Percentiles rank a stretch among this genome's conserved stretches.
Evolutionary conservation across 345 rosid species (phyloP).

Genomic region (Garcia nutans): DNA sequence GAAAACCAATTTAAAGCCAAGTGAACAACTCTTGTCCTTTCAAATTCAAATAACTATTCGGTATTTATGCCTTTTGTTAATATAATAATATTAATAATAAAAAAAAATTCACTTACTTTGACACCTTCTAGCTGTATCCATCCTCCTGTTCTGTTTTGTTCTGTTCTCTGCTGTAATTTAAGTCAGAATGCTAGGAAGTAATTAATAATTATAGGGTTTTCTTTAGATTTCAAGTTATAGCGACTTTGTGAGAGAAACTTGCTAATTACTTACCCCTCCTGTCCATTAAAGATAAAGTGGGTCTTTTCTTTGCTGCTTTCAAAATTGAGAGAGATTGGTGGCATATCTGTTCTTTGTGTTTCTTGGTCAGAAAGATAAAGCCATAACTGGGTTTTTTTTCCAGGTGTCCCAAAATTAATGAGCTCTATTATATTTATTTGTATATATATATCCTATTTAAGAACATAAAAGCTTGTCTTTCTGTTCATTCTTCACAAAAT

Average conservation of each 20-base stretch:
- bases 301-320: conserved; percentile 28
- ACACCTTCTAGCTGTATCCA: conserved; percentile 63
- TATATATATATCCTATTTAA: conserved; percentile 20
- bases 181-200: conserved; percentile 31
- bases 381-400: not conserved
- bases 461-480: not conserved
- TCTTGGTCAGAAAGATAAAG: too few relatives aligned
- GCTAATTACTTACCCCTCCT: conserved; percentile 10
- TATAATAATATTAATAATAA: too few relatives aligned
- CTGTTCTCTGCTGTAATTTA: not conserved
- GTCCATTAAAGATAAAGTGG: conserved; percentile 21
- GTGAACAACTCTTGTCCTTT: conserved; percentile 52
- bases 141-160: conserved; percentile 20
- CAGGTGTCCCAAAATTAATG: conserved; percentile 9
- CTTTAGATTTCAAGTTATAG: conserved; percentile 37
- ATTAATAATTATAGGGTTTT: conserved; percentile 27
- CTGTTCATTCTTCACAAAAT: not conserved
- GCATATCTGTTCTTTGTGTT: conserved; percentile 32
- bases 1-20: conserved; percentile 28
- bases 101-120: not conserved
- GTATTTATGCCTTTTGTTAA: too few relatives aligned
- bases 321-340: conserved; percentile 17
- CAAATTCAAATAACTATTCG: conserved; percentile 26
- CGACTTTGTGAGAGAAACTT: too few relatives aligned
- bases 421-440: too few relatives aligned